Base-by-base conservation (phyloP, 148 eudicot genomes). In the Mesembryanthemum crystallinum region DNA sequence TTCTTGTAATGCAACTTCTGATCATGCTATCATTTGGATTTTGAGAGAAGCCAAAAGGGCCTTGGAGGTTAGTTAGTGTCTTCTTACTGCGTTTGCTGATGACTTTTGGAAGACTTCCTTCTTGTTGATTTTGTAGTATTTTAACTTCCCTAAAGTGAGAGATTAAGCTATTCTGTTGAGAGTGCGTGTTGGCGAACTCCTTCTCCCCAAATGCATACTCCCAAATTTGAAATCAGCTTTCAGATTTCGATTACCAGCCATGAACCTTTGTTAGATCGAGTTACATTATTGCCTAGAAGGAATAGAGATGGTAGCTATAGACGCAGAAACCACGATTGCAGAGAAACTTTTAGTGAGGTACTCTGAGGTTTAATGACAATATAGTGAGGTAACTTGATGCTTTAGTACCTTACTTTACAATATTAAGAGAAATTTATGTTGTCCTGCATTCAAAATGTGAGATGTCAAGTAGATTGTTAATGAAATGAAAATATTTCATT, bases 1-100 rank as follows among this genome's bases (percentile, higher is more conserved):
- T 28, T 92, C 97, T 49, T 92, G 97, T 83, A 92, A 94, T 83
- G 98, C 96, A 51, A 92, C 94, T 75, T 87, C 97, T 52, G 98
- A 94, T 73, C 97, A 94, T 77, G 91, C 90, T 76, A 87, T 94
- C 76, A 77, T 92, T 81, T 92, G 96, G 92, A 90, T 92, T 72
- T 91, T 89, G 87, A 92, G 80, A 85, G 98, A 94, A 92, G 89
- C 98, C 15, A 84, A 73, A 72, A 81, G 83, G 76, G 99, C 99
- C 35, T 78, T 96, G 60, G 83, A 92, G 80, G 99, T 89, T 78
- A 86, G 97, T 86, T 76, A 30, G 27, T 20, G 52, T 67, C 66
- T 45, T 13, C 54, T 65, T 66, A 2, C 64, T 43, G 28, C 54
- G 55, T 64, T 63, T 29, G 57, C 32, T 70, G 69, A 27, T 23